Evolutionary conservation across 495 filamentous ascomycete genomes (phyloP).

Genomic region (Xanthoparmelia taractica): DNA sequence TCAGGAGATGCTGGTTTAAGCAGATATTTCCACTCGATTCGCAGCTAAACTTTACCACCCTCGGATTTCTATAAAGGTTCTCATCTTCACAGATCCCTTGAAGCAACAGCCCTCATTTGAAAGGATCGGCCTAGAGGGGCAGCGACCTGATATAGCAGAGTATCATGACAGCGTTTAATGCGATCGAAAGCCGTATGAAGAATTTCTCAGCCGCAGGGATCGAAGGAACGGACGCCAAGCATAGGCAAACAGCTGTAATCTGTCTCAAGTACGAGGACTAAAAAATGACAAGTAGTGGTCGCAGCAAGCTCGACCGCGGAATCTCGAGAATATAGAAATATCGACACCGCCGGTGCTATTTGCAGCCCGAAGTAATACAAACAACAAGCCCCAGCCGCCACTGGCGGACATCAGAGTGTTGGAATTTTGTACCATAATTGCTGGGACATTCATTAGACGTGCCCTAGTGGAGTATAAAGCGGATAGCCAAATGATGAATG

Average conservation of each 20-base stretch:
- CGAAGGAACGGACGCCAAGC: slow-evolving; percentile 53
- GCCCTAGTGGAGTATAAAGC: slow-evolving; percentile 54
- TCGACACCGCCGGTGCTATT: slow-evolving; percentile 49
- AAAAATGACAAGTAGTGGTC: slow-evolving; percentile 39
- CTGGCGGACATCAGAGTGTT: slow-evolving; percentile 3
- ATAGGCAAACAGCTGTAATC: slow-evolving; percentile 58
- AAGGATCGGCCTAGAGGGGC: slow-evolving; percentile 63
- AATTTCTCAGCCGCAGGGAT: slow-evolving; percentile 55
- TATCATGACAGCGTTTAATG: slow-evolving; percentile 58
- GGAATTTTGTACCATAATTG: slow-evolving; percentile 44
- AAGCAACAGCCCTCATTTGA: slow-evolving; percentile 58
- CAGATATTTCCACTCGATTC: too few relatives aligned
- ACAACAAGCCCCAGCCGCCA: not conserved
- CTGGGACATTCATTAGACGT: slow-evolving; percentile 55
- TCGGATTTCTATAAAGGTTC: slow-evolving; percentile 53
- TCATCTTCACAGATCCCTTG: slow-evolving; percentile 72
- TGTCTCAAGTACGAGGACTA: slow-evolving; percentile 61
- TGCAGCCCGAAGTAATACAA: slow-evolving; percentile 17
- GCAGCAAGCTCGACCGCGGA: slow-evolving; percentile 43
- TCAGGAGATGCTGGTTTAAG: slow-evolving; percentile 62
- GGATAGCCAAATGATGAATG: not conserved
- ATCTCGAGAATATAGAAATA: slow-evolving; percentile 40
- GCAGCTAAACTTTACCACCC: slow-evolving; percentile 71
- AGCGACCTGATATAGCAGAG: slow-evolving; percentile 54
- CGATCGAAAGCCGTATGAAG: slow-evolving; percentile 58